These are phyloP conservation scores for Colletotrichum cuscutae DNA, from an alignment of 2,329 filamentous ascomycete genomes.

Conservation along the genomic window DNA sequence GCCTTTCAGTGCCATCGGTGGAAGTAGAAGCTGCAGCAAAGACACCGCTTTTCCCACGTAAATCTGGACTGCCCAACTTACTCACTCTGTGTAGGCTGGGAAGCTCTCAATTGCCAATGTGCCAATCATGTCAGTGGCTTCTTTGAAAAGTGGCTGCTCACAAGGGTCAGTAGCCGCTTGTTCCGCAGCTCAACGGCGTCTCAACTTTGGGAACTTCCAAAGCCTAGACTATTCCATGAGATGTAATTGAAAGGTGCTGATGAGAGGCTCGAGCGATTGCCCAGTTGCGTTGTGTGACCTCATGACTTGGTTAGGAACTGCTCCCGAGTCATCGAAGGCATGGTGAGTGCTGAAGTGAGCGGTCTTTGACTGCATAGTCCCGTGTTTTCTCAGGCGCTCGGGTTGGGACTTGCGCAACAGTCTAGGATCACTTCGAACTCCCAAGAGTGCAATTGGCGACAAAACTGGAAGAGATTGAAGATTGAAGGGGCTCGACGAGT, in stretches of 20 bases:
- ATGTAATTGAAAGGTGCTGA: not conserved
- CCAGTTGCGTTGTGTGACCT: not conserved
- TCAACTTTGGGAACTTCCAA: not conserved
- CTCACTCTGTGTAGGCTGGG: not conserved
- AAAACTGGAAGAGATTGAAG: no score
- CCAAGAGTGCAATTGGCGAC: not conserved
- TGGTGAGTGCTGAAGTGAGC: constrained; percentile 13
- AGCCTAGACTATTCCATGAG: not conserved
- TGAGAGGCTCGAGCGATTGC: not conserved
- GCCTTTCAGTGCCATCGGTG: not conserved
- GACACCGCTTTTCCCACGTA: not conserved
- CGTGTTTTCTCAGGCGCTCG: constrained; percentile 26
- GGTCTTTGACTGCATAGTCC: constrained; percentile 14
- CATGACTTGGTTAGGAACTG: not conserved
- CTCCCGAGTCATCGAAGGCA: not conserved
- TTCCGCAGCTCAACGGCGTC: not conserved
- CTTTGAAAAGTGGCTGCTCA: not conserved
- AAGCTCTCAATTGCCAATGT: not conserved
- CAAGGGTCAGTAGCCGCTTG: not conserved
- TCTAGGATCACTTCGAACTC: not conserved
- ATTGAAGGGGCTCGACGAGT: not conserved
- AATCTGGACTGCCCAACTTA: not conserved
- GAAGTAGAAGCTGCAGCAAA: not conserved
- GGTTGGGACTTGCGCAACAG: constrained; percentile 2
- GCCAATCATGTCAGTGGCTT: not conserved